Evolutionary conservation across 257 asterid genomes (phyloP).

Genomic region (Knoxia roxburghii): DNA sequence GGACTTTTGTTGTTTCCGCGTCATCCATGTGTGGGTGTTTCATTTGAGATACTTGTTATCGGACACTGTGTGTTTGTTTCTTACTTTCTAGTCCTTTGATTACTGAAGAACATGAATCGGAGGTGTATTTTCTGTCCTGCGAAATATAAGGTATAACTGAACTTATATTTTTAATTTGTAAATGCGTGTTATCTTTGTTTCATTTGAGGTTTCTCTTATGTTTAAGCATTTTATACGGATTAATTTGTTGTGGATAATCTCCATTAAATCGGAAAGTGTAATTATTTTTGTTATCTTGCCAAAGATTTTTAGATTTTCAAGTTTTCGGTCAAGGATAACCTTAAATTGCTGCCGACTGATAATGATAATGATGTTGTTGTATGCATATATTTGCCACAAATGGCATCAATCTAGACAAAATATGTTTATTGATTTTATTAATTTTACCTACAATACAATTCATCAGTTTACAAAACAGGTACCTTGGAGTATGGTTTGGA

Average conservation of each 20-base stretch:
- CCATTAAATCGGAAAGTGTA: background rate
- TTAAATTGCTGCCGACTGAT: no score
- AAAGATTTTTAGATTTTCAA: background rate
- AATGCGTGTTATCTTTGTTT: no score
- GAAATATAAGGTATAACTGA: slow-evolving; percentile 63
- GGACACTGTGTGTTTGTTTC: no score
- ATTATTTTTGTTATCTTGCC: background rate
- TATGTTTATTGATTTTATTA: slow-evolving; percentile 14
- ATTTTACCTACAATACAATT: slow-evolving; percentile 36
- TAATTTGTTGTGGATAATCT: background rate
- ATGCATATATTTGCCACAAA: background rate
- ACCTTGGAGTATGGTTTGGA: slow-evolving; percentile 67
- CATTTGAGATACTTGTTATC: background rate
- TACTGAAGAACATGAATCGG: no score
- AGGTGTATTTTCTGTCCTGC: slow-evolving; percentile 62
- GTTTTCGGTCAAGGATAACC: background rate
- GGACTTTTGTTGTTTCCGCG: no score
- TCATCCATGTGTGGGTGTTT: background rate
- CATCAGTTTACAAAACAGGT: slow-evolving; percentile 90
- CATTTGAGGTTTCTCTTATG: no score
- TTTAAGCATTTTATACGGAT: background rate
- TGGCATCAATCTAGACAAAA: background rate
- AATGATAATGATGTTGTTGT: background rate
- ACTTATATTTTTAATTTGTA: background rate
- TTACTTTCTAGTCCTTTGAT: no score